Evolutionary conservation across 345 rosid genomes (phyloP), one percentile per base, ranked within the genome.

Genomic region (Pelargonium nanum): DNA sequence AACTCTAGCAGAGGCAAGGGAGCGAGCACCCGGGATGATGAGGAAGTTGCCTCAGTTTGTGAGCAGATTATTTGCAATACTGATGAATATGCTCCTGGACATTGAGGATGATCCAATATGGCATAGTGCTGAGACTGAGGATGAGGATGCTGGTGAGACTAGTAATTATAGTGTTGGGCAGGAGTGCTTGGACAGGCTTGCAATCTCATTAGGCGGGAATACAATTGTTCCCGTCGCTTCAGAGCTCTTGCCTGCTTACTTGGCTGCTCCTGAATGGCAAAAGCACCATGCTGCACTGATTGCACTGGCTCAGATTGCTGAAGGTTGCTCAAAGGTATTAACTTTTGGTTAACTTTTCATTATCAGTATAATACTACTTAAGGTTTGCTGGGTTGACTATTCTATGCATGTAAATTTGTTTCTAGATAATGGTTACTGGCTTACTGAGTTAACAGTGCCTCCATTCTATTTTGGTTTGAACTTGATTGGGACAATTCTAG

Each of bases 11-110:
- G 99, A 94, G 78, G 97, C 99, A 4, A 81, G 99, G 61, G 99
- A 94, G 71, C 86, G 96, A 61, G 99, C 99, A 3, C 99, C 99
- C 0, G 99, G 99, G 66, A 94, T 94, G 99, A 86, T 94, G 83
- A 88, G 99, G 82, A 94, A 90, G 72, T 74, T 94, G 48, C 99
- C 99, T 0, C 99, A 94, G 80, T 94, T 94, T 61, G 85, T 94
- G 2, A 87, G 83, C 64, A 75, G 97, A 73, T 69, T 94, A 64
- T 94, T 90, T 54, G 88, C 89, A 0, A 89, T 94, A 28, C 75
- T 94, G 68, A 94, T 94, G 99, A 77, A 74, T 68, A 90, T 88
- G 97, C 68, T 94, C 62, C 66, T 86, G 80, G 99, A 94, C 72
- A 68, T 94, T 6, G 97, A 94, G 77, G 97, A 94, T 62, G 97